Percentiles rank a stretch among this genome's conserved stretches.
Evolutionary conservation across 495 filamentous ascomycete genomes (phyloP).

Genomic region (Emericellopsis terricola): DNA sequence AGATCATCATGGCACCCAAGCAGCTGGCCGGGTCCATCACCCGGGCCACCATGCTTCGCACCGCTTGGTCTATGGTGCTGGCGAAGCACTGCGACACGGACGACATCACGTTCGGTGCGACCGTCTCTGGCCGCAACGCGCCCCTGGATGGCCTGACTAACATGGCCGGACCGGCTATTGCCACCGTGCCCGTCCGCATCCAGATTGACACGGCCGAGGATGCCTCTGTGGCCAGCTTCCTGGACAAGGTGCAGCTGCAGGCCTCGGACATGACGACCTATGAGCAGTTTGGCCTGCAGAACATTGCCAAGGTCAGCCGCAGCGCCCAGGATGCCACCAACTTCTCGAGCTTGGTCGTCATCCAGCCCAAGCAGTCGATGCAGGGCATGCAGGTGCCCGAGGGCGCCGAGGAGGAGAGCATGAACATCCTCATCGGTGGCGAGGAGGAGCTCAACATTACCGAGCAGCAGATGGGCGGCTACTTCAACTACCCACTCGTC

Average conservation of each 20-base stretch:
- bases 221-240: conserved; percentile 5
- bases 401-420: too few relatives aligned
- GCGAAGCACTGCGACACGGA: conserved; percentile 15
- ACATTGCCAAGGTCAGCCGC: background rate
- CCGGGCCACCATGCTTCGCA: conserved; percentile 23
- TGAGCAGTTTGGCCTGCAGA: too few relatives aligned
- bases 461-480: background rate
- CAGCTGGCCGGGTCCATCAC: conserved; percentile 13
- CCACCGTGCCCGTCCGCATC: conserved; percentile 35
- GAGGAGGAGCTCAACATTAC: background rate
- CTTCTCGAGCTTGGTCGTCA: too few relatives aligned
- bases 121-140: conserved; percentile 28
- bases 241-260: conserved; percentile 13
- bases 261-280: conserved; percentile 15
- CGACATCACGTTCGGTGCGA: conserved; percentile 28
- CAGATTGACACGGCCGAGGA: conserved; percentile 2
- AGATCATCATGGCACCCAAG: too few relatives aligned
- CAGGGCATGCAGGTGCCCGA: too few relatives aligned
- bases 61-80: conserved; percentile 24
- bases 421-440: background rate
- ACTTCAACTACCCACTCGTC: too few relatives aligned
- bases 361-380: background rate
- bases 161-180: conserved; percentile 34
- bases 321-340: conserved; percentile 2
- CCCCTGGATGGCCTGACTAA: conserved; percentile 25